Base-by-base conservation (phyloP, 495 filamentous ascomycete genomes). In the Penicillium macrosclerotiorum region DNA sequence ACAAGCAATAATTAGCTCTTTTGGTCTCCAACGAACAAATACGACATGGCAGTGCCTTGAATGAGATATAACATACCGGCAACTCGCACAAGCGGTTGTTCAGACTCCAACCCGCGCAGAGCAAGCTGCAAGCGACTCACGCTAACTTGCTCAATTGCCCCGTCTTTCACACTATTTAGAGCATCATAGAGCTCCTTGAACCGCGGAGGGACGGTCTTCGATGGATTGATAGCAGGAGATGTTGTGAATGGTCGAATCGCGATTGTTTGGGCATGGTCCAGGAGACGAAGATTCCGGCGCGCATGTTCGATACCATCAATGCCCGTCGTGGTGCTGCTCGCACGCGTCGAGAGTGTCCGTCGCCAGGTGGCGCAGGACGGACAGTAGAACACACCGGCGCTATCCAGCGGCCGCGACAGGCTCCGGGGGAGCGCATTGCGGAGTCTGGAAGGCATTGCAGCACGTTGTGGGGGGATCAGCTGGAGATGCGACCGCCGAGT, bases 101-200 rank as follows among this genome's bases (percentile, higher is more conserved):
- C 69, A 49, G 86, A 79, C 53, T 86, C 80, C 50, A 96, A 69
- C 5, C 89, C 89, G 37, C 84, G 76, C 59, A 90, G 63, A 13
- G 90, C 92, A 52, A 97, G 76, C 56, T 89, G 83, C 40, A 96
- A 60, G 52, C 89, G 80, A 45, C 86, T 85, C 16, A 86, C 72
- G 64, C 88, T 87, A 45, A 90, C 76, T 62, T 83, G 81, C 48
- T 77, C 76, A 27, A 79, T 69, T 18, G 83, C 80, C 30, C 79
- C 65, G 45, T 76, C 74, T 50, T 86, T 75, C 17, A 95, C 68
- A 17, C 75, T 72, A 7, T 68, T 64, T 14, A 94, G 69, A 8
- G 82, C 77, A 32, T 75, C 65, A 52, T 89, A 73, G 9, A 95
- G 75, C 42, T 76, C 70, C 35, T 63, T 61, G 39, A 73, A 63